Conservation (phyloP, 768 basidiomycete genomes). For the Phaffia australis region DNA sequence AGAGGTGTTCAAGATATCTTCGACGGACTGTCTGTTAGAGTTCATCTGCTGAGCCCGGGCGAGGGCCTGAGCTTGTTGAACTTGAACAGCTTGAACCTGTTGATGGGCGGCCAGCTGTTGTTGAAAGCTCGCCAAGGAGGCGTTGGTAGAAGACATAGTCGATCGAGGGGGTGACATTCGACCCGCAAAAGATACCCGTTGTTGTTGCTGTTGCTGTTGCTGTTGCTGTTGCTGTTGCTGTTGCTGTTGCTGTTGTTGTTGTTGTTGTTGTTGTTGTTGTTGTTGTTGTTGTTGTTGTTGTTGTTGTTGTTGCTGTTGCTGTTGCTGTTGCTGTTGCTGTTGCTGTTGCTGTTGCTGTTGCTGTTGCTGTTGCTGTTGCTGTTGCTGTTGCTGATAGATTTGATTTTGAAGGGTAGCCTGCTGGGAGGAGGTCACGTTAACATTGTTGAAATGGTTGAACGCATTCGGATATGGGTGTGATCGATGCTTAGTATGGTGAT, state of each 20-base stretch:
- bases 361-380: no score
- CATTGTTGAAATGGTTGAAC: conserved; percentile 30
- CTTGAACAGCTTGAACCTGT: conserved; percentile 6
- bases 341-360: not conserved
- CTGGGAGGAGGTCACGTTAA: conserved; percentile 14
- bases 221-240: not conserved
- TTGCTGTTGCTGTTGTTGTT: not conserved
- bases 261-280: conserved; percentile 5
- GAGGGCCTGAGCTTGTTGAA: not conserved
- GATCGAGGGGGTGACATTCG: conserved; percentile 24
- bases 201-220: conserved; percentile 2
- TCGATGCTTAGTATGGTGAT: conserved; percentile 25
- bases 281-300: conserved; percentile 8
- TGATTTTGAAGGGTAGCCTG: conserved; percentile 27
- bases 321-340: not conserved
- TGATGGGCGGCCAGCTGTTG: conserved; percentile 24
- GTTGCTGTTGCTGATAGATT: conserved; percentile 1
- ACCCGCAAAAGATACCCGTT: not conserved
- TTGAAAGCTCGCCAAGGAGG: conserved; percentile 13
- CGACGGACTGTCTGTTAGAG: conserved; percentile 32
- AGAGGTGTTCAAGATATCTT: conserved; percentile 38
- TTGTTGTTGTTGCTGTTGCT: conserved; percentile 15
- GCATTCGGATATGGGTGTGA: conserved; percentile 27
- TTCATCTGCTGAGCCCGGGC: conserved; percentile 10
- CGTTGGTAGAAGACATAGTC: not conserved